phyloP scores from a whole-genome alignment of 768 basidiomycete species.

The Pulveroboletus frians region DNA sequence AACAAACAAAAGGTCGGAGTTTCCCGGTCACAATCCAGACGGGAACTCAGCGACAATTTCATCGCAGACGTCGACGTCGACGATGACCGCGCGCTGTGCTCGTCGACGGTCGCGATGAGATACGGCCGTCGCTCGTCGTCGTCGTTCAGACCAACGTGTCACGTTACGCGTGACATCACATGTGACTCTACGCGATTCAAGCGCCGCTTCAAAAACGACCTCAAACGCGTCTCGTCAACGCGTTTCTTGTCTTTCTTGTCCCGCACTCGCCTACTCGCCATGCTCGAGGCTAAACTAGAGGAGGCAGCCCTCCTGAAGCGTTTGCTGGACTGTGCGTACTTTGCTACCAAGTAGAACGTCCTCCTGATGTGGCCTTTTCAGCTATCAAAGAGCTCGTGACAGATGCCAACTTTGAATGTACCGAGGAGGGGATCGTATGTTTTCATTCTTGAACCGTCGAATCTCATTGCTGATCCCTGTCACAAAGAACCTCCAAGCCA shows the following conservation, averaged over 20 bases:
- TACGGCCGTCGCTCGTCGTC: neutral
- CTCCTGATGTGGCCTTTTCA: slow-evolving; percentile 29
- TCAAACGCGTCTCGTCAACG: slow-evolving; percentile 28
- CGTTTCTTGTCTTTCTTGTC: slow-evolving; percentile 7
- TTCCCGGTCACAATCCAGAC: slow-evolving; percentile 11
- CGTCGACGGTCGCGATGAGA: neutral
- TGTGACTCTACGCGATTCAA: slow-evolving; percentile 28
- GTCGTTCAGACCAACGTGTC: slow-evolving; percentile 9
- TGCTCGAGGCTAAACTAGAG: slow-evolving; percentile 89
- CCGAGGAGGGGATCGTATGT: slow-evolving; percentile 86
- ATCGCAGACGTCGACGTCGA: neutral
- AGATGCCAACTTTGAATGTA: slow-evolving; percentile 97
- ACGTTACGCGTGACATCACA: slow-evolving; percentile 25
- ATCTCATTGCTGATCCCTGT: neutral
- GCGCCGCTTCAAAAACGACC: slow-evolving; percentile 32
- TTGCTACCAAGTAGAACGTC: neutral
- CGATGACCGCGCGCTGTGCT: neutral
- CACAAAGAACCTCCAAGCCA: slow-evolving; percentile 82
- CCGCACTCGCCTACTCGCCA: slow-evolving; percentile 27
- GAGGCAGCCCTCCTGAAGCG: slow-evolving; percentile 90
- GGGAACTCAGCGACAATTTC: neutral
- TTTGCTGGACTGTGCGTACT: slow-evolving; percentile 78
- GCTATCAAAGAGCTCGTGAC: slow-evolving; percentile 97
- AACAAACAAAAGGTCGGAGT: slow-evolving; percentile 4
- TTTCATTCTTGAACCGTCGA: neutral